These are phyloP conservation scores for Pseudogymnoascus sp. DNA, from an alignment of 2,329 filamentous ascomycete species.

Conservation along the genomic window DNA sequence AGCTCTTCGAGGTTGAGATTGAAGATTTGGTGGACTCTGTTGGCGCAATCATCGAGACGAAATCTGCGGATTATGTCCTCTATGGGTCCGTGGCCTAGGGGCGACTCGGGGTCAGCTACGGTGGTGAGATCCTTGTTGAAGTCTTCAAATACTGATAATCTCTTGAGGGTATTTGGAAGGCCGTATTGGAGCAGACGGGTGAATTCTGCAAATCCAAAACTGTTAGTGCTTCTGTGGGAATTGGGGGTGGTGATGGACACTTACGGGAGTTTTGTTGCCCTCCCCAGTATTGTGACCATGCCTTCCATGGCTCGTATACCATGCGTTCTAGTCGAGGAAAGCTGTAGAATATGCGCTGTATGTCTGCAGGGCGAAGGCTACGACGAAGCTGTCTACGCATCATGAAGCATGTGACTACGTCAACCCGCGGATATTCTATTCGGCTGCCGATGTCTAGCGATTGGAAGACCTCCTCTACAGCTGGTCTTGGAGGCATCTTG, in stretches of 20 bases:
- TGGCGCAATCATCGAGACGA: too few relatives aligned
- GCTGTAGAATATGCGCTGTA: slow-evolving; percentile 19
- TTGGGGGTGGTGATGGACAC: too few relatives aligned
- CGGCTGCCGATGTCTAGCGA: slow-evolving; percentile 9
- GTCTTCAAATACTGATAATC: not conserved
- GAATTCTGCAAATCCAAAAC: too few relatives aligned
- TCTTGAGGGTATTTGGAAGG: not conserved
- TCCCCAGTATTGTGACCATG: not conserved
- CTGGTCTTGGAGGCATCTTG: slow-evolving; percentile 17
- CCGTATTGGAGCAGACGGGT: too few relatives aligned
- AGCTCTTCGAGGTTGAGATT: not conserved
- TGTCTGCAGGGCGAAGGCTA: slow-evolving; percentile 13
- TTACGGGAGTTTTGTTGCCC: too few relatives aligned
- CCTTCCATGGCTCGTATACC: slow-evolving; percentile 28
- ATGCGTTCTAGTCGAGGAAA: slow-evolving; percentile 25
- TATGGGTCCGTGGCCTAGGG: too few relatives aligned
- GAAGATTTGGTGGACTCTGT: too few relatives aligned
- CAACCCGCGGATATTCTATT: slow-evolving; percentile 20
- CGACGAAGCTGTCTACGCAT: slow-evolving; percentile 30
- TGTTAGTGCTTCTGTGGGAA: too few relatives aligned
- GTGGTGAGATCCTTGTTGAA: not conserved
- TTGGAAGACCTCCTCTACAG: slow-evolving; percentile 23
- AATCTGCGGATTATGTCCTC: too few relatives aligned
- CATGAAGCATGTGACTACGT: slow-evolving; percentile 26
- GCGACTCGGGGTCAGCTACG: too few relatives aligned